phyloP scores from a whole-genome alignment of 129 eudicot genomes.

The Deinandra increscens region DNA sequence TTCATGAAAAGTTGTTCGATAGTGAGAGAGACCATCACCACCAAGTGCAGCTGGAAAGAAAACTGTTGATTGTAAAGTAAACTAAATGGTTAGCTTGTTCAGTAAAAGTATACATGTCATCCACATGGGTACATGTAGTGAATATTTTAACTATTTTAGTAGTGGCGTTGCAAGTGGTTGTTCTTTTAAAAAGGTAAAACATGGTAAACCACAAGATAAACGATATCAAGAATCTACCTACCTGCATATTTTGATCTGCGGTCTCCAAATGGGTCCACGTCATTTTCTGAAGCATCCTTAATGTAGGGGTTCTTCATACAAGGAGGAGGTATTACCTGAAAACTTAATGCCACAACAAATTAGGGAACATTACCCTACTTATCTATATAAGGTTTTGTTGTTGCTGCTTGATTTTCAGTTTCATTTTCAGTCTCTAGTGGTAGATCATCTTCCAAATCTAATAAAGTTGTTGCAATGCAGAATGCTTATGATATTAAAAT shows the following conservation, averaged over 20 bases:
- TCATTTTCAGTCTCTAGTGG: constrained; percentile 37
- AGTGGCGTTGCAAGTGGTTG: not conserved
- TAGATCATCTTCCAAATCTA: constrained; percentile 40
- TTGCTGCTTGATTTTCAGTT: constrained; percentile 27
- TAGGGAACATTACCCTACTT: constrained; percentile 64
- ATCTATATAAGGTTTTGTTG: constrained; percentile 28
- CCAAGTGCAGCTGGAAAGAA: constrained; percentile 44
- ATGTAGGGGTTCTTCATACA: constrained; percentile 86
- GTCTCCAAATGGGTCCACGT: constrained; percentile 67
- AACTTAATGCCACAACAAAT: constrained; percentile 83
- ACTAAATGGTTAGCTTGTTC: constrained; percentile 11
- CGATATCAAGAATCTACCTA: too few species aligned
- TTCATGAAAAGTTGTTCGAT: constrained; percentile 80
- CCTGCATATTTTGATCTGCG: constrained; percentile 88
- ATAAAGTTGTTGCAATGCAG: constrained; percentile 24
- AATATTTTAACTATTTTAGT: not conserved
- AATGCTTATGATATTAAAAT: constrained; percentile 4
- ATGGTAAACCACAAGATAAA: too few species aligned
- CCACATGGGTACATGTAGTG: not conserved
- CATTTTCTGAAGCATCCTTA: constrained; percentile 45
- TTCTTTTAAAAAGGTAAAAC: constrained; percentile 10
- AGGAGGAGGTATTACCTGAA: constrained; percentile 93
- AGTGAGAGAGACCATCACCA: constrained; percentile 79
- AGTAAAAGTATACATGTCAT: not conserved
- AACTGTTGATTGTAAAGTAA: constrained; percentile 39